phyloP scores from a whole-genome alignment of 352 stramenopile genomes.

The Pythium phragmiticola region DNA sequence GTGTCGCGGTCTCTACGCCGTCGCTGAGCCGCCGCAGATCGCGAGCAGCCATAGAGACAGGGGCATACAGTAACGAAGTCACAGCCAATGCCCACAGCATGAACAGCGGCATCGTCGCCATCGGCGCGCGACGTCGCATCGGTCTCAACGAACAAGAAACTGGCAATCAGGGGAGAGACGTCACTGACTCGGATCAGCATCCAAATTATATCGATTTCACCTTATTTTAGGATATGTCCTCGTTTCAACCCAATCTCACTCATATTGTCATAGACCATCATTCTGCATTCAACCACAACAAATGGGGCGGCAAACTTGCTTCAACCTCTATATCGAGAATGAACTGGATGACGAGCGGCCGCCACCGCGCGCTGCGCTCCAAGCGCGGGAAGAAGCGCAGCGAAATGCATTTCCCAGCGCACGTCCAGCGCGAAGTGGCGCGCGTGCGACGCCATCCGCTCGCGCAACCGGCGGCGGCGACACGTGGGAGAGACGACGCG shows the following conservation, averaged over 20 bases:
- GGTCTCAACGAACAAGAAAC: not conserved
- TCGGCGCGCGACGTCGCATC: not conserved
- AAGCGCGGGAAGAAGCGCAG: conserved; percentile 37
- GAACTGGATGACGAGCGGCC: conserved; percentile 75
- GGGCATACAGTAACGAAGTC: not conserved
- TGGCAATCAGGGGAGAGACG: not conserved
- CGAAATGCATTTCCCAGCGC: conserved; percentile 55
- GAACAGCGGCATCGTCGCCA: not conserved
- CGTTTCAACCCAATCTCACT: not conserved
- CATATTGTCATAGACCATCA: not conserved
- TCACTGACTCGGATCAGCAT: not conserved
- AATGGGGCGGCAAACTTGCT: conserved; percentile 1
- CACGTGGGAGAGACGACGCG: conserved; percentile 6
- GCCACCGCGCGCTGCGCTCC: conserved; percentile 51
- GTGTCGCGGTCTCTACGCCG: not conserved
- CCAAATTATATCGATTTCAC: not conserved
- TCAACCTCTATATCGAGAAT: conserved; percentile 23
- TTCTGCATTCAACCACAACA: not conserved
- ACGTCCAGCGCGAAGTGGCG: conserved; percentile 36
- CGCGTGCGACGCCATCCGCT: conserved; percentile 22
- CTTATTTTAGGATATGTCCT: not conserved
- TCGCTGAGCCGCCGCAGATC: not conserved
- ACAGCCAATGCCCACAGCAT: not conserved
- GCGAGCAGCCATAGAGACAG: not conserved
- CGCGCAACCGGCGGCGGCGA: not conserved